Percentiles rank a stretch among this genome's conserved stretches.
These are phyloP conservation scores for Drechslerella stenobrocha DNA, from an alignment of 2,329 filamentous ascomycete genomes.

Conservation along the genomic window DNA sequence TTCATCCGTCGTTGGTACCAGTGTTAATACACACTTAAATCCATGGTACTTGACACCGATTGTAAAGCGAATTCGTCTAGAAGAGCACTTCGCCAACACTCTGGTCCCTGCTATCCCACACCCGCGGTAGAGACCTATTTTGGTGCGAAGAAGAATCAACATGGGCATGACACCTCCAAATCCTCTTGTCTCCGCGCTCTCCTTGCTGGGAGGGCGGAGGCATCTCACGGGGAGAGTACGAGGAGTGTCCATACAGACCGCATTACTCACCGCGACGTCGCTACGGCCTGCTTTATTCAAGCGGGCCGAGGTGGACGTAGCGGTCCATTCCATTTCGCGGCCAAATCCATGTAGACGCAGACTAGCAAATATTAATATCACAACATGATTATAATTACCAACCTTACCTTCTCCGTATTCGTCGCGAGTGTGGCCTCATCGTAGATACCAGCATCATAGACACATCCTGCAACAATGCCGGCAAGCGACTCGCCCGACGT, in stretches of 20 bases:
- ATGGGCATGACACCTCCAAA: slow-evolving; percentile 50
- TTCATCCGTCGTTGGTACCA: slow-evolving; percentile 36
- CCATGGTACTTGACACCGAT: slow-evolving; percentile 34
- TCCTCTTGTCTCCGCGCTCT: slow-evolving; percentile 53
- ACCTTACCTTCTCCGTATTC: no score
- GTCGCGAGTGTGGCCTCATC: no score
- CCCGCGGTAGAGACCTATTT: slow-evolving; percentile 79
- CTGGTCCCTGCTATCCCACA: slow-evolving; percentile 69
- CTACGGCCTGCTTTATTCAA: slow-evolving; percentile 26
- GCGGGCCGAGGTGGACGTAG: slow-evolving; percentile 62
- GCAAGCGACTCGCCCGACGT: slow-evolving; percentile 55
- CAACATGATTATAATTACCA: background rate
- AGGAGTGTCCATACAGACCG: slow-evolving; percentile 55
- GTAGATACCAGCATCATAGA: background rate
- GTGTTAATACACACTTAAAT: slow-evolving; percentile 46
- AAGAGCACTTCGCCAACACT: slow-evolving; percentile 72
- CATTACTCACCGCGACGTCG: slow-evolving; percentile 70
- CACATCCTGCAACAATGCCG: slow-evolving; percentile 47
- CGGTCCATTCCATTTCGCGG: slow-evolving; percentile 70
- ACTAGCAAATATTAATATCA: background rate
- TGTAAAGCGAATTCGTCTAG: slow-evolving; percentile 5
- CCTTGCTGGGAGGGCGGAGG: slow-evolving; percentile 11
- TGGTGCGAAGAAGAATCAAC: slow-evolving; percentile 75
- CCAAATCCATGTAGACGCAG: slow-evolving; percentile 19
- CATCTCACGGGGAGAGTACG: slow-evolving; percentile 34